Percentiles rank a stretch among this genome's conserved stretches.
phyloP scores from a whole-genome alignment of 371 early-diverging fungal genomes.

The Mucor indicus region DNA sequence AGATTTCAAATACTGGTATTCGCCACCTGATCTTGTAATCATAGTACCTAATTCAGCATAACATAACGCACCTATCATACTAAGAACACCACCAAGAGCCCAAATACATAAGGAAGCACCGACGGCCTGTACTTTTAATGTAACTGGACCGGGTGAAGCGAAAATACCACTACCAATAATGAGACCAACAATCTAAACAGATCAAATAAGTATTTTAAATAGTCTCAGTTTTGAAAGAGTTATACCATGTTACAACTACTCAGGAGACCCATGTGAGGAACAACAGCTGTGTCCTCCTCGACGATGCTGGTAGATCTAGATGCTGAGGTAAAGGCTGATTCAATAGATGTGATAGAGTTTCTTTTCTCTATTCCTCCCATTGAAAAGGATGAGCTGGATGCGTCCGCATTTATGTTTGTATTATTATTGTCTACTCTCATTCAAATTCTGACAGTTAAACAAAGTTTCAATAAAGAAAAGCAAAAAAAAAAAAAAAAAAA shows the following conservation, averaged over 20 bases:
- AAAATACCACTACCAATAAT: slow-evolving; percentile 65
- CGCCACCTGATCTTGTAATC: slow-evolving; percentile 52
- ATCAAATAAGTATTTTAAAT: background rate
- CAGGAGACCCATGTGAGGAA: slow-evolving; percentile 34
- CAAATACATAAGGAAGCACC: slow-evolving; percentile 51
- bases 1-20: slow-evolving; percentile 42
- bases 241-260: slow-evolving; percentile 39
- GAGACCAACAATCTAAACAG: slow-evolving; percentile 46
- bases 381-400: slow-evolving; percentile 8
- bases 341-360: slow-evolving; percentile 23
- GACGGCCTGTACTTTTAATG: slow-evolving; percentile 40
- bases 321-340: slow-evolving; percentile 1
- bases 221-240: background rate
- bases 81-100: slow-evolving; percentile 51
- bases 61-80: slow-evolving; percentile 54
- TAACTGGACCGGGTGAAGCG: slow-evolving; percentile 59
- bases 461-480: too few relatives aligned
- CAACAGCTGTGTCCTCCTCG: slow-evolving; percentile 6
- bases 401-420: background rate
- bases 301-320: background rate
- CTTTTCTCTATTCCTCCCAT: slow-evolving; percentile 13
- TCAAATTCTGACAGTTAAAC: too few relatives aligned
- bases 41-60: slow-evolving; percentile 68
- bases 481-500: too few relatives aligned
- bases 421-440: too few relatives aligned